phyloP scores from a whole-genome alignment of 148 eudicot species.

The Cornus suecica region DNA sequence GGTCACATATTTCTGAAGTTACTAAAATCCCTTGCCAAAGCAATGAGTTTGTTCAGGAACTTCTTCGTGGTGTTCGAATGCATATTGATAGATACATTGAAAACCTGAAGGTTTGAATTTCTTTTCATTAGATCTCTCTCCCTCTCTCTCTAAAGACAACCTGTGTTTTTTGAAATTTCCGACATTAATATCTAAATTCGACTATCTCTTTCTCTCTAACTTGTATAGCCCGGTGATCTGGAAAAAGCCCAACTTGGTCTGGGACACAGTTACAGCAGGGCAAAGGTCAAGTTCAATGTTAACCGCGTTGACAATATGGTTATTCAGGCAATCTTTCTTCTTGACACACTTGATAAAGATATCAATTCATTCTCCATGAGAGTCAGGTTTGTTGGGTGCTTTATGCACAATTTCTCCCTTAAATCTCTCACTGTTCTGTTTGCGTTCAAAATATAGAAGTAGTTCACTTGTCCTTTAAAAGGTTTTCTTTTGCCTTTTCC shows the following conservation, averaged over 20 bases:
- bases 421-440: neutral
- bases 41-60: conserved; percentile 80
- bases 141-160: neutral
- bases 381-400: conserved; percentile 67
- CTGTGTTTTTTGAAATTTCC: neutral
- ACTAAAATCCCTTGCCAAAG: conserved; percentile 83
- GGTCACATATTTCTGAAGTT: conserved; percentile 69
- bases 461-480: neutral
- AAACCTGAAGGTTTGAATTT: conserved; percentile 70
- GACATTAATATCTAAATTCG: conserved; percentile 6
- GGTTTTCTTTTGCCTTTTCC: neutral
- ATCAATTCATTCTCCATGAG: conserved; percentile 92
- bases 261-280: conserved; percentile 96
- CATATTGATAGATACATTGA: conserved; percentile 76
- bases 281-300: conserved; percentile 98
- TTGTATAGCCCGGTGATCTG: conserved; percentile 76
- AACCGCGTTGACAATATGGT: conserved; percentile 98
- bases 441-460: neutral
- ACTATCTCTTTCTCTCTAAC: neutral
- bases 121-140: neutral
- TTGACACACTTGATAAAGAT: conserved; percentile 96
- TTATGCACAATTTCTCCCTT: neutral
- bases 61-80: conserved; percentile 88
- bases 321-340: conserved; percentile 93
- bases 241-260: conserved; percentile 97